Conservation (phyloP, 495 filamentous ascomycete species). For the Choiromyces venosus region DNA sequence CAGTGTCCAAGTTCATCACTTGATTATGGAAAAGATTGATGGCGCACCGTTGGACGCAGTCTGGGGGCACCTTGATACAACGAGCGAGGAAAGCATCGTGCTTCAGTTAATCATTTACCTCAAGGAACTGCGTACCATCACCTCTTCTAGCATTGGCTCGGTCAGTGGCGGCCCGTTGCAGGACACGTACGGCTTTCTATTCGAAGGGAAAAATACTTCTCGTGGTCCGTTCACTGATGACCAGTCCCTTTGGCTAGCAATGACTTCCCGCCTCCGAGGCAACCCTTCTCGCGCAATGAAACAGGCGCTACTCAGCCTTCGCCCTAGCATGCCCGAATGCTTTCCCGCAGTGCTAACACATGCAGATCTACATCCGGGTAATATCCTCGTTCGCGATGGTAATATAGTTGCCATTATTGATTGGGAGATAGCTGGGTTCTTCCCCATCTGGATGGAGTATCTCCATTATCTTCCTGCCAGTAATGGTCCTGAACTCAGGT, state of each 20-base stretch:
- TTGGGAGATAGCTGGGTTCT: conserved; percentile 44
- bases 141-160: background rate
- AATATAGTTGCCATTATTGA: conserved; percentile 42
- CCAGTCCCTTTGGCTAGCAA: background rate
- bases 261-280: background rate
- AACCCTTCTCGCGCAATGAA: background rate
- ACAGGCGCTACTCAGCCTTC: background rate
- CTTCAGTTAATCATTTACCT: background rate
- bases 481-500: background rate
- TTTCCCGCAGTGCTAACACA: conserved; percentile 32
- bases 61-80: background rate
- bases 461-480: background rate
- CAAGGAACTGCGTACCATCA: background rate
- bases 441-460: conserved; percentile 45
- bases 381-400: conserved; percentile 42
- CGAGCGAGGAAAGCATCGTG: background rate
- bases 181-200: background rate
- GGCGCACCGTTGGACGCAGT: background rate
- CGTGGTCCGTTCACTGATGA: background rate
- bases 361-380: conserved; percentile 39
- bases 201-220: background rate
- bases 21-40: background rate
- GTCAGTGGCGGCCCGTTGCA: background rate
- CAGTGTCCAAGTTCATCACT: background rate
- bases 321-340: background rate